Percentiles rank a stretch among this genome's conserved stretches.
Evolutionary conservation across 2,329 filamentous ascomycete species (phyloP).

Genomic region (Cadophora sp.): DNA sequence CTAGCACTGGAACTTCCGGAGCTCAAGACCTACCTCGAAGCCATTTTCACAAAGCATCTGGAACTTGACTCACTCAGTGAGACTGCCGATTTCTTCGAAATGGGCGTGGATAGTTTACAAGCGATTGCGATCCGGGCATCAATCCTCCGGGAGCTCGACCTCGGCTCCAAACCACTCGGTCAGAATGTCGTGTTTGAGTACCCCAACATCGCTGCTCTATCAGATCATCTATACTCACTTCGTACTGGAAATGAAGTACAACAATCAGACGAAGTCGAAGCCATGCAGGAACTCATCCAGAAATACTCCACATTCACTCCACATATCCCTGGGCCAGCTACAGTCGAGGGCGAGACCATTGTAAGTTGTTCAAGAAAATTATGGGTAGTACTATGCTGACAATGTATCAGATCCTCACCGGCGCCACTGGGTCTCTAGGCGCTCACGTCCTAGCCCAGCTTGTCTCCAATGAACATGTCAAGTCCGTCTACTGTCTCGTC

Average conservation of each 20-base stretch:
- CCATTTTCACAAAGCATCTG: constrained; percentile 20
- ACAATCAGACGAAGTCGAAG: constrained; percentile 43
- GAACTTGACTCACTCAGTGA: constrained; percentile 28
- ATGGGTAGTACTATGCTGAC: background rate
- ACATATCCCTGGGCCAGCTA: constrained; percentile 30
- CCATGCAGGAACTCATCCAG: constrained; percentile 53
- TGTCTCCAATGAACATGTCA: constrained; percentile 40
- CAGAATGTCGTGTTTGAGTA: constrained; percentile 67
- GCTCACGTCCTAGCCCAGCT: constrained; percentile 65
- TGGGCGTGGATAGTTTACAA: constrained; percentile 64
- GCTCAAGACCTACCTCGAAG: background rate
- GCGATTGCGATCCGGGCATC: constrained; percentile 59
- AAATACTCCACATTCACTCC: constrained; percentile 50
- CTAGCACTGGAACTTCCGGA: constrained; percentile 11
- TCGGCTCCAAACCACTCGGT: constrained; percentile 52
- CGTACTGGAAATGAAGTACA: constrained; percentile 45
- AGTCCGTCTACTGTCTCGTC: constrained; percentile 54
- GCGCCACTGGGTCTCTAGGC: constrained; percentile 70
- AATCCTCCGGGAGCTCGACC: constrained; percentile 58
- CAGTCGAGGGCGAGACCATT: constrained; percentile 31
- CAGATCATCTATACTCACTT: constrained; percentile 52
- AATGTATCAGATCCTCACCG: constrained; percentile 58
- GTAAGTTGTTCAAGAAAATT: background rate
- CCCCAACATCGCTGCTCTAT: constrained; percentile 56
- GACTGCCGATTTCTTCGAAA: constrained; percentile 63